Evolutionary conservation across 2,329 filamentous ascomycete species (phyloP).

Genomic region (Madurella fahalii): DNA sequence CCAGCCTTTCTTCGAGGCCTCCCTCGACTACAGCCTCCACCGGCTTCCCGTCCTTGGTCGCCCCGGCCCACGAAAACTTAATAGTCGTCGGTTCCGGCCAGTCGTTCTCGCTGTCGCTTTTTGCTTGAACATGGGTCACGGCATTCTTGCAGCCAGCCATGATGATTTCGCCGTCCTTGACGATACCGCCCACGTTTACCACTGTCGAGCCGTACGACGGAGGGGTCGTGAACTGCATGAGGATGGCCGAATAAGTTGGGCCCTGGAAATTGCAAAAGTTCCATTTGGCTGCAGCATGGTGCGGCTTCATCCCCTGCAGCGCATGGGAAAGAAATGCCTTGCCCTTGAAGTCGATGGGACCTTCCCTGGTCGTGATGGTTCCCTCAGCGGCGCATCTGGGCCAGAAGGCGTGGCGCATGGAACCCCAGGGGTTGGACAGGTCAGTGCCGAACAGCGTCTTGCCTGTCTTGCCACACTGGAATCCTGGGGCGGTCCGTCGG

Average conservation of each 20-base stretch:
- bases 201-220: constrained; percentile 83
- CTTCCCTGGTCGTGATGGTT: constrained; percentile 76
- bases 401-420: constrained; percentile 93
- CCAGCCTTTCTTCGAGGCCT: constrained; percentile 62
- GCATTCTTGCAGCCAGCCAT: constrained; percentile 63
- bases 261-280: constrained; percentile 92
- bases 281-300: constrained; percentile 89
- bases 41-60: constrained; percentile 69
- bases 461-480: constrained; percentile 79
- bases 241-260: constrained; percentile 75
- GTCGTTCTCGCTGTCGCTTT: constrained; percentile 70
- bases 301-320: constrained; percentile 97
- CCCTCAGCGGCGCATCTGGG: constrained; percentile 79
- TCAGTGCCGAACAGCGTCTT: constrained; percentile 85
- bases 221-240: constrained; percentile 97
- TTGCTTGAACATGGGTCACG: constrained; percentile 64
- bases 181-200: constrained; percentile 79
- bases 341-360: constrained; percentile 77
- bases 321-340: constrained; percentile 77
- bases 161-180: constrained; percentile 75
- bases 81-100: constrained; percentile 83
- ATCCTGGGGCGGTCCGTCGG: constrained; percentile 71
- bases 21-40: constrained; percentile 68
- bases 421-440: constrained; percentile 79
- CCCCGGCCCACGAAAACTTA: constrained; percentile 75